Conservation (phyloP, 306 rosid species). For the Leucaena leucocephala region DNA sequence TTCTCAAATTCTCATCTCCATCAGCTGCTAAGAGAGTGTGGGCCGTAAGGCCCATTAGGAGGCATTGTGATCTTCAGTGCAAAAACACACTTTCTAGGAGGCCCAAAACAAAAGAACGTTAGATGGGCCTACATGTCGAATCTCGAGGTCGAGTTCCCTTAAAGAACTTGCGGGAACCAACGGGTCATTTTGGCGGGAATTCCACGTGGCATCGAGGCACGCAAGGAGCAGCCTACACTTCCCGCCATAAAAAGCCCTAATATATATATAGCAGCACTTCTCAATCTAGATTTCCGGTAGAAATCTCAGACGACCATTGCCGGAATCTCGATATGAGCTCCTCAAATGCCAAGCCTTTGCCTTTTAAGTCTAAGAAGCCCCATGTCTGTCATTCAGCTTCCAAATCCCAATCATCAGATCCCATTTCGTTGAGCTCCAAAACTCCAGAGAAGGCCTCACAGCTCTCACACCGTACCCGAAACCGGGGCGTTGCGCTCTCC, state of each 20-base stretch:
- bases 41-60: background rate
- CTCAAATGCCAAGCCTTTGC: conserved; percentile 37
- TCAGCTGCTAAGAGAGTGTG: background rate
- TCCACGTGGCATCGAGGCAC: conserved; percentile 40
- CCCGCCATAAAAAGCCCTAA: conserved; percentile 48
- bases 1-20: too few species aligned
- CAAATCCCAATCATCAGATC: conserved; percentile 33
- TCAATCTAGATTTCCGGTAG: background rate
- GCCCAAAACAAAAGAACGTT: background rate
- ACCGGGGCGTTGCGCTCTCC: conserved; percentile 53
- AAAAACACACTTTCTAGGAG: background rate
- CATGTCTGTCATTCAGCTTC: conserved; percentile 27
- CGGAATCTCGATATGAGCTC: conserved; percentile 44
- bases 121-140: background rate
- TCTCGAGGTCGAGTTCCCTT: background rate
- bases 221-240: conserved; percentile 25
- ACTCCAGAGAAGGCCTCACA: conserved; percentile 66
- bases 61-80: background rate
- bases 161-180: conserved; percentile 51
- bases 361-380: conserved; percentile 51
- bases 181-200: conserved; percentile 71
- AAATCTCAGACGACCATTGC: background rate
- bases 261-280: conserved; percentile 1
- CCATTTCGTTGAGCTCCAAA: conserved; percentile 37
- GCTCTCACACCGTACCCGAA: conserved; percentile 47